Conservation (phyloP, 129 eudicot genomes). For the Artemisia annua region DNA sequence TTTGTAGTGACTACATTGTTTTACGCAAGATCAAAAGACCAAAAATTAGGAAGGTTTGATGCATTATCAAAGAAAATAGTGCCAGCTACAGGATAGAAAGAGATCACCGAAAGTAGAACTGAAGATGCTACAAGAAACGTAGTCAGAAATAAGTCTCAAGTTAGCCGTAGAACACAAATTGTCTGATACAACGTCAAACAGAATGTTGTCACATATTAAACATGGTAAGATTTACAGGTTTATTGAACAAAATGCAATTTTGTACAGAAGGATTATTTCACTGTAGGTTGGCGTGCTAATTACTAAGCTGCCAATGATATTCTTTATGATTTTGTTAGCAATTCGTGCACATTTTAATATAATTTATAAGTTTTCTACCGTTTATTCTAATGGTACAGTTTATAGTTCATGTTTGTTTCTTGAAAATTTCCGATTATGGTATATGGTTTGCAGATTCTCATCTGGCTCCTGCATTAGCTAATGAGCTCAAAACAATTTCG, state of each 20-base stretch:
- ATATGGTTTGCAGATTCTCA: not conserved
- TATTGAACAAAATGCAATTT: slow-evolving; percentile 12
- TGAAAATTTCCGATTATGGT: slow-evolving; percentile 1
- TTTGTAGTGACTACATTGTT: slow-evolving; percentile 31
- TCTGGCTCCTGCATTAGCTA: not conserved
- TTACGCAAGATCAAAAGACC: slow-evolving; percentile 10
- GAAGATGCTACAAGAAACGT: too few species aligned
- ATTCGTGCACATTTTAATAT: not conserved
- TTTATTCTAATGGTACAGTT: too few species aligned
- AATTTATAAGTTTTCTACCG: not conserved
- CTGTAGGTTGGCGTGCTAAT: slow-evolving; percentile 16
- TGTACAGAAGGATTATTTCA: not conserved
- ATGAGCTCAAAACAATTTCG: too few species aligned
- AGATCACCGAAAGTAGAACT: too few species aligned
- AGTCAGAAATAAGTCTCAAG: too few species aligned
- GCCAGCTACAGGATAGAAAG: too few species aligned
- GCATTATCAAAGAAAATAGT: too few species aligned
- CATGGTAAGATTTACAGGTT: not conserved
- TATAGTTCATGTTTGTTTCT: not conserved
- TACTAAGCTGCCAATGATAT: slow-evolving; percentile 14
- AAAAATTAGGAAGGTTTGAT: too few species aligned
- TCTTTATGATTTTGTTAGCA: not conserved
- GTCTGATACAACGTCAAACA: not conserved
- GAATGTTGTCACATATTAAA: slow-evolving; percentile 16
- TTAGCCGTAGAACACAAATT: too few species aligned